These are phyloP conservation scores for Hyaloscypha finlandica DNA, from an alignment of 495 filamentous ascomycete species.

Conservation along the genomic window DNA sequence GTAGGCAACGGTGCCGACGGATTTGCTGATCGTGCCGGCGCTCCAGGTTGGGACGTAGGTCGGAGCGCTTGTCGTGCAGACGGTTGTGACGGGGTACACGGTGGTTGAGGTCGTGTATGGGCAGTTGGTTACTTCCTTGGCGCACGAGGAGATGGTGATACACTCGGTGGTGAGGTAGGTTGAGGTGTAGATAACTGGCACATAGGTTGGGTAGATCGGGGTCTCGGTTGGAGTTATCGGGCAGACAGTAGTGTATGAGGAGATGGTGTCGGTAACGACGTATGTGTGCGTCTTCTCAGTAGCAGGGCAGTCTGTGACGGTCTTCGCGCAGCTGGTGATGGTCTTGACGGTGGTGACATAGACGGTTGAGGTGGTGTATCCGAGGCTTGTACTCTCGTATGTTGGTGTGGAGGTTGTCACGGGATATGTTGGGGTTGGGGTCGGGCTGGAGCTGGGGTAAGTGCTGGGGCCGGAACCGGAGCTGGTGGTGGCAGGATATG, in stretches of 20 bases:
- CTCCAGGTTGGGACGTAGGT: background rate
- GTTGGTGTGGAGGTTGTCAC: slow-evolving; percentile 2
- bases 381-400: background rate
- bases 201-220: background rate
- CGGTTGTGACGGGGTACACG: background rate
- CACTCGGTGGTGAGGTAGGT: slow-evolving; percentile 50
- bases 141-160: slow-evolving; percentile 56
- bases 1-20: slow-evolving; percentile 5
- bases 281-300: slow-evolving; percentile 52
- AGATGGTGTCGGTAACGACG: slow-evolving; percentile 48
- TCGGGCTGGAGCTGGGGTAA: background rate
- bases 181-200: background rate
- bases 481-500: slow-evolving; percentile 12
- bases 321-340: slow-evolving; percentile 55
- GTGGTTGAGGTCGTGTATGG: background rate
- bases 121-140: slow-evolving; percentile 14
- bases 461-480: background rate
- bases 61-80: background rate
- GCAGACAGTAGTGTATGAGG: slow-evolving; percentile 29
- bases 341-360: slow-evolving; percentile 59
- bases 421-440: background rate
- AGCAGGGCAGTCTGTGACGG: slow-evolving; percentile 60
- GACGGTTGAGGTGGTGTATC: slow-evolving; percentile 55
- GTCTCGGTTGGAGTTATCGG: background rate
- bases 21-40: background rate